phyloP scores from a whole-genome alignment of 1,284 basidiomycete genomes.

The Macrocystidia cucumis region DNA sequence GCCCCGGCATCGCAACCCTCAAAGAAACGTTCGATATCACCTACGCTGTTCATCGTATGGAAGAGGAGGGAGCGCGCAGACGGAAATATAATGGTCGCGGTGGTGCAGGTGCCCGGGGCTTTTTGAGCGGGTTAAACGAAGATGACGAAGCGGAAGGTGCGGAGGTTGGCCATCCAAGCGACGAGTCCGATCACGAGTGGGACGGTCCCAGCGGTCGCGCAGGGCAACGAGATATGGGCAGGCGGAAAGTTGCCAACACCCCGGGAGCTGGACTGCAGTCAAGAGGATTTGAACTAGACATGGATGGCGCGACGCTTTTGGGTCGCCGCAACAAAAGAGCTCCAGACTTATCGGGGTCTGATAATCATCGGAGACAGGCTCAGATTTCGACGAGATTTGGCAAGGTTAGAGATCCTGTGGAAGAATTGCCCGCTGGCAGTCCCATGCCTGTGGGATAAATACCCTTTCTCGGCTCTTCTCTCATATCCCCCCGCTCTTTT shows the following conservation, averaged over 20 bases:
- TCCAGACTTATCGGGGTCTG: slow-evolving; percentile 33
- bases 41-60: slow-evolving; percentile 98
- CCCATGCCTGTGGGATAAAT: slow-evolving; percentile 25
- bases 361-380: too few relatives aligned
- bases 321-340: slow-evolving; percentile 55
- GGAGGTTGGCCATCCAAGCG: not conserved
- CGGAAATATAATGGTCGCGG: slow-evolving; percentile 74
- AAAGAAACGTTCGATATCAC: slow-evolving; percentile 99
- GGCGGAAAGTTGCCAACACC: slow-evolving; percentile 11
- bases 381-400: too few relatives aligned
- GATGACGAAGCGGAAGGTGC: slow-evolving; percentile 70
- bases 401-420: slow-evolving; percentile 19
- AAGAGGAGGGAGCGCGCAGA: slow-evolving; percentile 90
- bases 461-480: too few relatives aligned
- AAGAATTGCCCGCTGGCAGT: slow-evolving; percentile 24
- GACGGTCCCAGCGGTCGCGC: slow-evolving; percentile 48
- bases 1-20: slow-evolving; percentile 86
- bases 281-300: slow-evolving; percentile 70
- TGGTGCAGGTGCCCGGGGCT: slow-evolving; percentile 74
- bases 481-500: too few relatives aligned
- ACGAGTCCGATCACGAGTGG: slow-evolving; percentile 33
- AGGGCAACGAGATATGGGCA: slow-evolving; percentile 60
- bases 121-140: slow-evolving; percentile 86
- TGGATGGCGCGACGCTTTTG: slow-evolving; percentile 79
- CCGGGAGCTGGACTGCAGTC: slow-evolving; percentile 18